phyloP scores from a whole-genome alignment of 768 basidiomycete genomes.

The Macrolepiota dolichaula region DNA sequence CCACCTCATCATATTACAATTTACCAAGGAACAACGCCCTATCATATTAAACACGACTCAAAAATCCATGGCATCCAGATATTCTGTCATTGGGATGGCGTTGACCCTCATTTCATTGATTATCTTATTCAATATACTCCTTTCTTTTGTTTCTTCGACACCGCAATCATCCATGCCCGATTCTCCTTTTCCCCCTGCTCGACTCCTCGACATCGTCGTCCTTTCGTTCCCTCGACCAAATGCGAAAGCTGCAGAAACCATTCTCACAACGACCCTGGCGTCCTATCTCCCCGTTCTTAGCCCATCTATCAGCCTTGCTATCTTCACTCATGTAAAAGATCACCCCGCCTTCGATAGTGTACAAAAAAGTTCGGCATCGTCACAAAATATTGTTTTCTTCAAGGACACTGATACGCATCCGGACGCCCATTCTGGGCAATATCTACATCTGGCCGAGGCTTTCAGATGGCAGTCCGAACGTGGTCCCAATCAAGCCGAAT shows the following conservation, averaged over 20 bases:
- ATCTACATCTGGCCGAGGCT: conserved; percentile 39
- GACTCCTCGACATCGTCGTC: conserved; percentile 37
- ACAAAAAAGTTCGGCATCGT: conserved; percentile 1
- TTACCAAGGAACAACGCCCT: neutral
- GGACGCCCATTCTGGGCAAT: conserved; percentile 26
- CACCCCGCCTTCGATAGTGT: conserved; percentile 30
- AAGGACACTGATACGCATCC: conserved; percentile 28
- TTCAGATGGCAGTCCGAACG: conserved; percentile 30
- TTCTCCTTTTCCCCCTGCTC: conserved; percentile 18
- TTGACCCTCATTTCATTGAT: neutral
- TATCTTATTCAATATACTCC: conserved; percentile 10
- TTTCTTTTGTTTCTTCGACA: conserved; percentile 12
- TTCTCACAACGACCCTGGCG: conserved; percentile 32
- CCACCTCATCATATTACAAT: neutral
- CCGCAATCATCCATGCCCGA: conserved; percentile 15
- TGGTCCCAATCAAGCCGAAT: conserved; percentile 25
- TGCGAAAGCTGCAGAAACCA: conserved; percentile 21
- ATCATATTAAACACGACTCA: neutral
- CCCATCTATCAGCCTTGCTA: conserved; percentile 28
- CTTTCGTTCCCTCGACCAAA: conserved; percentile 36
- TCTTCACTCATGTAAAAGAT: conserved; percentile 33
- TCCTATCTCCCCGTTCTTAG: conserved; percentile 33
- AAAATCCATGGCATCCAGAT: neutral
- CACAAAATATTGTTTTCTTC: conserved; percentile 23
- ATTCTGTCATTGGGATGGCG: neutral